phyloP scores from a whole-genome alignment of 768 basidiomycete genomes.

The Mycena galericulata region DNA sequence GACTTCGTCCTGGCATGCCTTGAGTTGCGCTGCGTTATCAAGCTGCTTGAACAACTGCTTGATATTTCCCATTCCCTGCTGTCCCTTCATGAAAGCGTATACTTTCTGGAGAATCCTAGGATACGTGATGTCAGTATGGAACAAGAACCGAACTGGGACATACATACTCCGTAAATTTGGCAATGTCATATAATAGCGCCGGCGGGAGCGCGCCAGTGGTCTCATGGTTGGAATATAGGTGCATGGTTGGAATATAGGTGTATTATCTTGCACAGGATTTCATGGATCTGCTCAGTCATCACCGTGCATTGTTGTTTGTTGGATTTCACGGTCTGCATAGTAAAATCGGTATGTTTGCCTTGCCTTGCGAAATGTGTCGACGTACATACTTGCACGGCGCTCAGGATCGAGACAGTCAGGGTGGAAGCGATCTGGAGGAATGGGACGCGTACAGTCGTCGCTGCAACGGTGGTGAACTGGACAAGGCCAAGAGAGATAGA shows the following conservation, averaged over 20 bases:
- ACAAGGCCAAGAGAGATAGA: too few species aligned
- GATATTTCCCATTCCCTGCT: background rate
- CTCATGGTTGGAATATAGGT: background rate
- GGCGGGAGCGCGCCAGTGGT: background rate
- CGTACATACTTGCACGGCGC: too few species aligned
- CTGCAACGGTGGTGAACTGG: too few species aligned
- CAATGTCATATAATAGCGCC: background rate
- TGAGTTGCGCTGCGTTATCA: background rate
- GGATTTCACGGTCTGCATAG: background rate
- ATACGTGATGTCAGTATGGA: background rate
- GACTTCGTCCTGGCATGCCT: background rate
- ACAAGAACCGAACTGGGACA: background rate
- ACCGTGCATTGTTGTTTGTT: background rate
- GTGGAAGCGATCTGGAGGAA: too few species aligned
- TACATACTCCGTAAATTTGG: background rate
- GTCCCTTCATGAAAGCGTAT: background rate
- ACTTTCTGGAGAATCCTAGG: background rate
- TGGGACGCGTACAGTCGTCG: too few species aligned
- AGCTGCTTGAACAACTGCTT: background rate
- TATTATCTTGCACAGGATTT: background rate
- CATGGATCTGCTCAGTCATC: constrained; percentile 1
- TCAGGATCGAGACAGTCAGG: too few species aligned
- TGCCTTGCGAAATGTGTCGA: too few species aligned
- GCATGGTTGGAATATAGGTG: too few species aligned
- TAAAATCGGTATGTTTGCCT: too few species aligned